Percentiles rank a stretch among this genome's conserved stretches.
phyloP scores from a whole-genome alignment of 306 rosid genomes.

The Begonia fuchsioides region DNA sequence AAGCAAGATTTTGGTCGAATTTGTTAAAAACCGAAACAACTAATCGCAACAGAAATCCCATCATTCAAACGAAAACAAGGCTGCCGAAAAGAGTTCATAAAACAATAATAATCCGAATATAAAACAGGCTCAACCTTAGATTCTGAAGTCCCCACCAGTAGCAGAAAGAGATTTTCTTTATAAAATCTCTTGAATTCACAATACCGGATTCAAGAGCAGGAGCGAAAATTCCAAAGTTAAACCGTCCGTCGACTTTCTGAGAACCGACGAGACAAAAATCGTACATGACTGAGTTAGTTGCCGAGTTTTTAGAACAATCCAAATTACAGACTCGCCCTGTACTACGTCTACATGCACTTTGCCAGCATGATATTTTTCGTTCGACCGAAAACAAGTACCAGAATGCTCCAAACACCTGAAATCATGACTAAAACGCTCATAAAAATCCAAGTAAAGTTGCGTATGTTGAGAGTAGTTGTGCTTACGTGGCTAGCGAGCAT shows the following conservation, averaged over 20 bases:
- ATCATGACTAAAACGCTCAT: too few species aligned
- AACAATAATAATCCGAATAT: neutral
- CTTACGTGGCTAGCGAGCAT: conserved; percentile 16
- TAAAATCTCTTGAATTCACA: neutral
- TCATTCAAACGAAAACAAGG: too few species aligned
- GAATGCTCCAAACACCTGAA: neutral
- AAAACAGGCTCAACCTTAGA: conserved; percentile 1
- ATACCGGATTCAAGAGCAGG: conserved; percentile 1
- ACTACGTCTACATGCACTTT: neutral
- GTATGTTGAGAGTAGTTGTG: too few species aligned
- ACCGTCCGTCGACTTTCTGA: neutral
- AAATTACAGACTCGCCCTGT: too few species aligned
- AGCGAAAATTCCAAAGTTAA: neutral
- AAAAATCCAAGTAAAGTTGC: too few species aligned
- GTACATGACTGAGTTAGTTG: neutral
- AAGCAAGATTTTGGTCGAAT: too few species aligned
- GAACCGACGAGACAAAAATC: neutral
- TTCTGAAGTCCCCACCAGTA: conserved; percentile 3
- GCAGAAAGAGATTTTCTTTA: neutral
- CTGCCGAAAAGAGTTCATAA: too few species aligned
- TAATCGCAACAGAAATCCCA: too few species aligned
- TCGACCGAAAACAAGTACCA: conserved; percentile 1
- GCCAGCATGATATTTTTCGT: neutral
- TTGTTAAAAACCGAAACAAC: too few species aligned
- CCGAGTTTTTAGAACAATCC: neutral